phyloP scores from a whole-genome alignment of 2,329 filamentous ascomycete genomes.

The Sphaceloma murrayae region DNA sequence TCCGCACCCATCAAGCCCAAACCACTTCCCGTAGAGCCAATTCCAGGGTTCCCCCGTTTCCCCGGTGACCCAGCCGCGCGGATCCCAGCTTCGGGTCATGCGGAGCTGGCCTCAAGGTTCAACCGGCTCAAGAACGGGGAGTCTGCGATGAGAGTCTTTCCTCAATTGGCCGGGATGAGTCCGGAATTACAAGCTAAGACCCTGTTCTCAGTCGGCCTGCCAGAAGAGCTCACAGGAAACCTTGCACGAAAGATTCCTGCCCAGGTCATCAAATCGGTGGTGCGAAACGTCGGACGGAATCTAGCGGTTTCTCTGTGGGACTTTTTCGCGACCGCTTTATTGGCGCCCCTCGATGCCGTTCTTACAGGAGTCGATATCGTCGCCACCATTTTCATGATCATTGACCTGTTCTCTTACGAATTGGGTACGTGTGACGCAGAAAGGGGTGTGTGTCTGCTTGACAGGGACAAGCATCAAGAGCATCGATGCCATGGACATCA shows the following conservation, averaged over 20 bases:
- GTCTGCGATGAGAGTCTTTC: not conserved
- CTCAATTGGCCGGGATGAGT: slow-evolving; percentile 19
- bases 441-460: not conserved
- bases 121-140: not conserved
- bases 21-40: too few species aligned
- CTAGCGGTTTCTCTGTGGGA: not conserved
- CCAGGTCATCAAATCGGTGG: not conserved
- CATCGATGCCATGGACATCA: not conserved
- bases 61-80: not conserved
- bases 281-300: not conserved
- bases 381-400: slow-evolving; percentile 5
- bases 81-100: not conserved
- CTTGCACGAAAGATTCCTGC: not conserved
- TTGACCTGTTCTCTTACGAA: slow-evolving; percentile 1
- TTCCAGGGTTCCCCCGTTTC: too few species aligned
- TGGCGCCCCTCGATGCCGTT: not conserved
- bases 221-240: not conserved
- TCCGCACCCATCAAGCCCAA: too few species aligned
- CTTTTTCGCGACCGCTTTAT: not conserved
- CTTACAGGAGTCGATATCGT: not conserved
- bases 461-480: not conserved
- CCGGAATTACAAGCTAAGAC: not conserved
- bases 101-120: not conserved
- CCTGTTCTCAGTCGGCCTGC: not conserved
- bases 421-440: slow-evolving; percentile 2